Conservation (phyloP, 2,329 filamentous ascomycete genomes). For the Fusarium abutilonis region DNA sequence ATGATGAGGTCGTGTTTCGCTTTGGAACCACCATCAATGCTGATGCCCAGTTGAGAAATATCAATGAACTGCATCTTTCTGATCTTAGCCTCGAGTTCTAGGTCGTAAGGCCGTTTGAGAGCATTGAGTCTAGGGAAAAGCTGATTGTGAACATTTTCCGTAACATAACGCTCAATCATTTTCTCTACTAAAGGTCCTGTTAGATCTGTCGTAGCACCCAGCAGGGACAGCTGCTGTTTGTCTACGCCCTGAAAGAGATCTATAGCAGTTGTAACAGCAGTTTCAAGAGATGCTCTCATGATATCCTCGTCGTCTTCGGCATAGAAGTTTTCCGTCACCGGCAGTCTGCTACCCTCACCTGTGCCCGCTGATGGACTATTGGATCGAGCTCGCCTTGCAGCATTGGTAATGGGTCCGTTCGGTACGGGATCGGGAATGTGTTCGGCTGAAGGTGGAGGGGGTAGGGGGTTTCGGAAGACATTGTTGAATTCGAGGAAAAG, state of each 20-base stretch:
- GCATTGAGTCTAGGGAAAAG: conserved; percentile 85
- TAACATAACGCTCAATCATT: conserved; percentile 92
- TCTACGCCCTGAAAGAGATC: conserved; percentile 96
- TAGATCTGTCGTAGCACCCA: conserved; percentile 92
- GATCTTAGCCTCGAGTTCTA: conserved; percentile 88
- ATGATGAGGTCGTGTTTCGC: conserved; percentile 84
- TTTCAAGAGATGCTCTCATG: conserved; percentile 89
- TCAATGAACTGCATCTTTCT: conserved; percentile 94
- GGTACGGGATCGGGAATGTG: conserved; percentile 68
- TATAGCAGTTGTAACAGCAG: conserved; percentile 90
- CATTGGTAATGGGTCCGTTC: conserved; percentile 65
- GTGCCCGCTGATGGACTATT: conserved; percentile 56
- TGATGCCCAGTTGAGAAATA: conserved; percentile 91
- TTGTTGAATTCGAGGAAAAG: conserved; percentile 89
- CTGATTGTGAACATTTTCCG: conserved; percentile 90
- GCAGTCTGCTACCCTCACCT: conserved; percentile 52
- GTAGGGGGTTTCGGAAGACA: conserved; percentile 85
- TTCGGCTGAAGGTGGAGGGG: conserved; percentile 73
- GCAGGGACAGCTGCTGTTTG: conserved; percentile 89
- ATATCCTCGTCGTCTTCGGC: conserved; percentile 91
- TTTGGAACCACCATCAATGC: conserved; percentile 78
- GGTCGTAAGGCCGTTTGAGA: conserved; percentile 82
- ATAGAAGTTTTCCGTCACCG: conserved; percentile 72
- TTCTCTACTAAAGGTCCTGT: conserved; percentile 92
- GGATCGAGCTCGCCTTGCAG: conserved; percentile 65